phyloP scores from a whole-genome alignment of 805 yeast genomes.

The Pichia californica region DNA sequence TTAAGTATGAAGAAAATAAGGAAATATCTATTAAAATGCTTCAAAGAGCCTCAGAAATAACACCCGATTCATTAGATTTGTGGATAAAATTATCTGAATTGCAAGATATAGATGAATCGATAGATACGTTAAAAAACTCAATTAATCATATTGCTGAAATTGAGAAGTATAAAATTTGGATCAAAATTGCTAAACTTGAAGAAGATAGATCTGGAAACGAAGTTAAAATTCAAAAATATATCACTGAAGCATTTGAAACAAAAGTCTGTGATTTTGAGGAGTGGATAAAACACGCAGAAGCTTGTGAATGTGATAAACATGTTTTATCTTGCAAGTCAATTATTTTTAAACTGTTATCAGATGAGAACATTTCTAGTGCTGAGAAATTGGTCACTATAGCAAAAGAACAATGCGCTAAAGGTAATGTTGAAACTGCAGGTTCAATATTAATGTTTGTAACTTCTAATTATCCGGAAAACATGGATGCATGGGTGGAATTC shows the following conservation, averaged over 20 bases:
- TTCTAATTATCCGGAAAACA: slow-evolving; percentile 39
- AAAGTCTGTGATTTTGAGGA: slow-evolving; percentile 26
- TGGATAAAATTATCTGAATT: slow-evolving; percentile 58
- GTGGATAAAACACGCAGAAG: slow-evolving; percentile 55
- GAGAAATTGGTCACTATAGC: slow-evolving; percentile 26
- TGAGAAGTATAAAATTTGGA: slow-evolving; percentile 52
- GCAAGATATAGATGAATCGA: slow-evolving; percentile 40
- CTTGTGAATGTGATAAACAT: slow-evolving; percentile 43
- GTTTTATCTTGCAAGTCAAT: slow-evolving; percentile 48
- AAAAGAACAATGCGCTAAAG: slow-evolving; percentile 17
- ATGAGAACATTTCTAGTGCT: background rate
- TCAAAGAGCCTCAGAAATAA: slow-evolving; percentile 57
- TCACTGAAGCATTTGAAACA: slow-evolving; percentile 39
- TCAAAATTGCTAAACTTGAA: slow-evolving; percentile 63
- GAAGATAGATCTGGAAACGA: slow-evolving; percentile 41
- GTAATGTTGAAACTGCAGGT: slow-evolving; percentile 34
- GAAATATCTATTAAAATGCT: slow-evolving; percentile 48
- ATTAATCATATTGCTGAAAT: slow-evolving; percentile 40
- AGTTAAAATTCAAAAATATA: slow-evolving; percentile 40
- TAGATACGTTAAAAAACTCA: slow-evolving; percentile 51
- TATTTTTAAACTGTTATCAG: slow-evolving; percentile 28
- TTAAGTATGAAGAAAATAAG: slow-evolving; percentile 50
- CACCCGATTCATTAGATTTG: slow-evolving; percentile 57
- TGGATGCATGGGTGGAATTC: slow-evolving; percentile 44
- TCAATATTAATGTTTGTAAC: slow-evolving; percentile 43